phyloP scores from a whole-genome alignment of 257 asterid species.

The Fraxinus quadrangulata region DNA sequence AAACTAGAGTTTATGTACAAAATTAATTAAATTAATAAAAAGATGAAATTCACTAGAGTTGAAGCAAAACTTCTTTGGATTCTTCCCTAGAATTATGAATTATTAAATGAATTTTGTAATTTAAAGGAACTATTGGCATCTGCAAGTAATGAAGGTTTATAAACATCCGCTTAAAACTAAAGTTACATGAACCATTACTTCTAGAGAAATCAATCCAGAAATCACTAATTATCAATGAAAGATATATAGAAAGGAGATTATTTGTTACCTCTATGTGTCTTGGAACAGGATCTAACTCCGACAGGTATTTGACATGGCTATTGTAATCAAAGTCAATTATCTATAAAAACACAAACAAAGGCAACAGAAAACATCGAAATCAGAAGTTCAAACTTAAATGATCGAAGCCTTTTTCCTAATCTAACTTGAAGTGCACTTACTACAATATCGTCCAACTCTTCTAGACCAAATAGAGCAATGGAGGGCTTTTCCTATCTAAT shows the following conservation, averaged over 20 bases:
- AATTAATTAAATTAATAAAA: no score
- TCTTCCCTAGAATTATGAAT: no score
- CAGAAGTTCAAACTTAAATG: constrained; percentile 15
- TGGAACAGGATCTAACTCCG: constrained; percentile 65
- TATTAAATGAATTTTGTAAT: neutral
- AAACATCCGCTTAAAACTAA: constrained; percentile 1
- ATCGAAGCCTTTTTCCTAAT: neutral
- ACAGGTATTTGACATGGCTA: constrained; percentile 54
- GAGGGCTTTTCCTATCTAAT: constrained; percentile 81
- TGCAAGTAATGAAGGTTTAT: neutral
- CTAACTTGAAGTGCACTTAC: constrained; percentile 39
- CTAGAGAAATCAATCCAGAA: constrained; percentile 13
- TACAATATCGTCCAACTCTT: constrained; percentile 60
- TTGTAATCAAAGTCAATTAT: constrained; percentile 75
- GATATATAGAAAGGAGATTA: neutral
- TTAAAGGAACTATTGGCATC: neutral
- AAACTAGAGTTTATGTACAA: no score
- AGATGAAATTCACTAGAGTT: no score
- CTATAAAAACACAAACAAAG: constrained; percentile 28
- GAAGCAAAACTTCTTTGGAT: no score
- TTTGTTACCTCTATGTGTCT: constrained; percentile 59
- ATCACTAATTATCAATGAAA: constrained; percentile 12
- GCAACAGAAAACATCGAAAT: neutral
- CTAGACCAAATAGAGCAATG: constrained; percentile 84
- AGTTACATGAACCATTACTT: neutral